Conservation (phyloP, 257 asterid species). For the Solanum ossicruentum region DNA sequence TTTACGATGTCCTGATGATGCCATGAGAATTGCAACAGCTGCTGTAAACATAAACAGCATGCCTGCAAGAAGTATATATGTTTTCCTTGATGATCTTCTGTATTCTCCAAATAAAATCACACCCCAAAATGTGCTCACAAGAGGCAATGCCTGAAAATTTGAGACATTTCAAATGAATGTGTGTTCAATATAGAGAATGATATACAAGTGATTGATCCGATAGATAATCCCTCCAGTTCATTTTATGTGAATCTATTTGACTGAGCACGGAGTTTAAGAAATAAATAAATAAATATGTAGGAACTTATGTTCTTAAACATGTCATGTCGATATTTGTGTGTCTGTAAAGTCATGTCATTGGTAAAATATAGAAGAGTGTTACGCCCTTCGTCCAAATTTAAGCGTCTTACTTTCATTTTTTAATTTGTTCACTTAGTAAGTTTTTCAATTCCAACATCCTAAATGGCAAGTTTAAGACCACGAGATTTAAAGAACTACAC, state of each 20-base stretch:
- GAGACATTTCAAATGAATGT: background rate
- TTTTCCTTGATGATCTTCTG: slow-evolving; percentile 64
- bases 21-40: slow-evolving; percentile 81
- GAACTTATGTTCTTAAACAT: background rate
- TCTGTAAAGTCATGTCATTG: background rate
- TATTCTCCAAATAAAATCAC: slow-evolving; percentile 68
- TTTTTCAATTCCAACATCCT: no score
- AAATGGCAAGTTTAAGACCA: no score
- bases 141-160: slow-evolving; percentile 68
- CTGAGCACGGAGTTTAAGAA: background rate
- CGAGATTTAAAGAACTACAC: no score
- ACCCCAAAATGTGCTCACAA: slow-evolving; percentile 95
- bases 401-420: no score
- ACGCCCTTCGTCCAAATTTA: no score
- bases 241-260: background rate
- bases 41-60: slow-evolving; percentile 72
- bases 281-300: background rate
- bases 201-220: background rate
- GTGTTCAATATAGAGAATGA: no score
- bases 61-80: slow-evolving; percentile 42
- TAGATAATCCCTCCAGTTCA: background rate
- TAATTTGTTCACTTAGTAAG: no score
- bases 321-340: background rate
- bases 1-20: slow-evolving; percentile 73
- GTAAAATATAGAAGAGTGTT: background rate